Evolutionary conservation across 345 rosid species (phyloP).

Genomic region (Euphorbia peplus): DNA sequence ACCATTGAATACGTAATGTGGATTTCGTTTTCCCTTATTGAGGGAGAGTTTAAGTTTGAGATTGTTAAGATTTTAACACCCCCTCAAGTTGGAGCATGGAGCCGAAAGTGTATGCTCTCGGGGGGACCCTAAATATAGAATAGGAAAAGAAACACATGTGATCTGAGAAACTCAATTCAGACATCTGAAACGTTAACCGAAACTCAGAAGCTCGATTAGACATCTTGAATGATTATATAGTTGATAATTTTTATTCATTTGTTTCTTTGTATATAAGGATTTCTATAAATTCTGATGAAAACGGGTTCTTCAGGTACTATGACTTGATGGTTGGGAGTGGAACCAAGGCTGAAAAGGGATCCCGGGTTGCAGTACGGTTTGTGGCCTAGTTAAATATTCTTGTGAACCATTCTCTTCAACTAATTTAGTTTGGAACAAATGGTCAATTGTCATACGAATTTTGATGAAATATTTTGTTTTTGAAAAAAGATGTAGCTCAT

Average conservation of each 20-base stretch:
- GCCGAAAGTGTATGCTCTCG: too few species aligned
- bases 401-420: neutral
- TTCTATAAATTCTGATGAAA: conserved; percentile 21
- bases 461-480: neutral
- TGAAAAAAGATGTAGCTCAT: neutral
- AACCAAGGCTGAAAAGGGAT: conserved; percentile 75
- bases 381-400: conserved; percentile 49
- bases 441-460: neutral
- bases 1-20: neutral
- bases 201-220: too few species aligned
- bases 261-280: conserved; percentile 2
- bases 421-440: neutral
- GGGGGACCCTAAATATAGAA: too few species aligned
- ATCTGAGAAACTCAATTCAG: too few species aligned
- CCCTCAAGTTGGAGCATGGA: too few species aligned
- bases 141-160: too few species aligned
- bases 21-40: neutral
- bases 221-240: neutral
- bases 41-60: neutral
- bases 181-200: too few species aligned
- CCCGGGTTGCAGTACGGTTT: conserved; percentile 97
- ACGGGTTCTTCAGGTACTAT: conserved; percentile 63
- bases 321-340: conserved; percentile 88
- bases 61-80: neutral
- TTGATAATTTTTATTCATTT: neutral